Percentiles rank a stretch among this genome's conserved stretches.
Conservation (phyloP, 805 yeast genomes). For the Lipomyces orientalis region DNA sequence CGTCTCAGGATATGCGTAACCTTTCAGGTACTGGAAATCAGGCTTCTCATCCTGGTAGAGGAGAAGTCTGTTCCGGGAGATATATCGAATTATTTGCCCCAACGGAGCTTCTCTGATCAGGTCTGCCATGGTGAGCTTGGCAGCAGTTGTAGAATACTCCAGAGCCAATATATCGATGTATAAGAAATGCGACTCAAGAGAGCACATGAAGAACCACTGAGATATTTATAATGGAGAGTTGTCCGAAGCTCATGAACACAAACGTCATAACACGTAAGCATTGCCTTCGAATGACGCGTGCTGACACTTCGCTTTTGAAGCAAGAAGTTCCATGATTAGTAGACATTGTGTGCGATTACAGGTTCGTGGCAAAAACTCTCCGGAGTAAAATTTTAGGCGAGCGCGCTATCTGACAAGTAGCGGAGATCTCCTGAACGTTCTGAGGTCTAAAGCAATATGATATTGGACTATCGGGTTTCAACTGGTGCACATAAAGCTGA, state of each 20-base stretch:
- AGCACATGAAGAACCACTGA: neutral
- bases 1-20: neutral
- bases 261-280: neutral
- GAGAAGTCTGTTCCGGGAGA: neutral
- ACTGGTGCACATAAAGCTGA: too few species aligned
- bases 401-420: too few species aligned
- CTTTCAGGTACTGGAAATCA: neutral
- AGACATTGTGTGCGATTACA: too few species aligned
- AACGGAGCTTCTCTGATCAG: constrained; percentile 14
- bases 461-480: too few species aligned
- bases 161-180: neutral
- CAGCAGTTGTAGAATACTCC: neutral
- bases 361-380: too few species aligned
- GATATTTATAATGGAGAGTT: neutral
- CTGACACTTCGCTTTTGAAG: too few species aligned
- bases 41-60: constrained; percentile 15
- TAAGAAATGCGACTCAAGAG: neutral
- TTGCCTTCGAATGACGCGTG: too few species aligned
- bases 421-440: too few species aligned
- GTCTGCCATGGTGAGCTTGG: neutral
- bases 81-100: constrained; percentile 7
- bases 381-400: too few species aligned
- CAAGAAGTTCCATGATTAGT: too few species aligned
- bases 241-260: neutral
- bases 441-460: too few species aligned